phyloP scores from a whole-genome alignment of 305 asterid genomes.

The Andrographis paniculata region DNA sequence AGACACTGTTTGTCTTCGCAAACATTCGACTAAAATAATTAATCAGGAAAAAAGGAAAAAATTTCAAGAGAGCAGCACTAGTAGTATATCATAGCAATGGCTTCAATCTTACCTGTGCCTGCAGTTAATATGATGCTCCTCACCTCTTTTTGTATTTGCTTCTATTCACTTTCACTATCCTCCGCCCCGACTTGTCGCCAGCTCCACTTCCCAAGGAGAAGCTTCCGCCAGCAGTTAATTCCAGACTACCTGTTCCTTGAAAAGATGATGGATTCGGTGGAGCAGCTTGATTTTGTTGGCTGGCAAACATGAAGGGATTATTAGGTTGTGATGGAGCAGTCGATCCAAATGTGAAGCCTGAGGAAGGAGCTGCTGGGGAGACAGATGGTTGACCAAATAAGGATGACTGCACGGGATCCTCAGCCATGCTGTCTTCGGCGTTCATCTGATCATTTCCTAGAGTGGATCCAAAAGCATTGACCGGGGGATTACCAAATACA shows the following conservation, averaged over 20 bases:
- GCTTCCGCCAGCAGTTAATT: slow-evolving; percentile 54
- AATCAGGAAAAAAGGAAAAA: too few species aligned
- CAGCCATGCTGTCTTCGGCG: slow-evolving; percentile 92
- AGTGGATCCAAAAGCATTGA: slow-evolving; percentile 33
- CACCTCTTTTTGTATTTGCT: slow-evolving; percentile 49
- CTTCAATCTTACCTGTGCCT: too few species aligned
- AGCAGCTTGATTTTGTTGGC: slow-evolving; percentile 58
- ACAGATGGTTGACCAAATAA: slow-evolving; percentile 50
- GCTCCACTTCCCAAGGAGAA: slow-evolving; percentile 79
- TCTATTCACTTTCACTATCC: slow-evolving; percentile 38
- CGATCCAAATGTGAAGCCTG: slow-evolving; percentile 45
- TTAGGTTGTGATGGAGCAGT: slow-evolving; percentile 26
- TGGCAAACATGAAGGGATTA: slow-evolving; percentile 49
- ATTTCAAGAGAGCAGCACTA: too few species aligned
- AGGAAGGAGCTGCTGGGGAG: slow-evolving; percentile 28
- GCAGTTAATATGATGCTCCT: too few species aligned
- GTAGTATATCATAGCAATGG: too few species aligned
- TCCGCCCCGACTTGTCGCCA: slow-evolving; percentile 65
- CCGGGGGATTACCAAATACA: slow-evolving; percentile 34
- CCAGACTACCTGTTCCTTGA: slow-evolving; percentile 49
- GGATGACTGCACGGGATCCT: slow-evolving; percentile 69
- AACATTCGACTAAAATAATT: too few species aligned
- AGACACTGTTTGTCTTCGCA: too few species aligned
- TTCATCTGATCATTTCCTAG: slow-evolving; percentile 56
- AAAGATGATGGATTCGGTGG: slow-evolving; percentile 37